Conservation (phyloP, 257 asterid species). For the Penstemon barbatus region DNA sequence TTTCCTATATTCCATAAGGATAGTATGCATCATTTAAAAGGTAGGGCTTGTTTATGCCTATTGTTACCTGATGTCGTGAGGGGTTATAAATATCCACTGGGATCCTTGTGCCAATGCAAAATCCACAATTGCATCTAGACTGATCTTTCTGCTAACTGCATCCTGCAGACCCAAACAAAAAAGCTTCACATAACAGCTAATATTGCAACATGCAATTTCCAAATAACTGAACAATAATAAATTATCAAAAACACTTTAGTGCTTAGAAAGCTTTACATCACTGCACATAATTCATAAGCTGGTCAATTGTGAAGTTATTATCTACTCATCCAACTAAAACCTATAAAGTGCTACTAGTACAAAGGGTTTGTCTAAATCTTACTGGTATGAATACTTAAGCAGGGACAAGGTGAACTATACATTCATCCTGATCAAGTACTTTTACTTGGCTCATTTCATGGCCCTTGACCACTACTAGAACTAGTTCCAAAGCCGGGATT, state of each 20-base stretch:
- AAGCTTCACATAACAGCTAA: neutral
- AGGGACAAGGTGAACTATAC: slow-evolving; percentile 4
- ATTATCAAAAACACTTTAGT: neutral
- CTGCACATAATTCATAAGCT: neutral
- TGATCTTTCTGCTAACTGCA: slow-evolving; percentile 96
- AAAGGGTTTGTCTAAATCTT: neutral
- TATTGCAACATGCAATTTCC: neutral
- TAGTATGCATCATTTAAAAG: too few relatives aligned
- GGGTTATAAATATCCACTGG: slow-evolving; percentile 96
- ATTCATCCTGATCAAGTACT: neutral
- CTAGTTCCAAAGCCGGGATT: neutral
- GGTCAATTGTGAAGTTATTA: neutral
- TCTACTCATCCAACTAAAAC: neutral
- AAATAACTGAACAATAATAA: neutral
- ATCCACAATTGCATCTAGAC: slow-evolving; percentile 86
- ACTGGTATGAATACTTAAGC: neutral
- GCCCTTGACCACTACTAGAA: neutral
- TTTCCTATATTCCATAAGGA: too few relatives aligned
- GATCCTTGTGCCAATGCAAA: slow-evolving; percentile 91
- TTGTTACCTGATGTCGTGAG: slow-evolving; percentile 88
- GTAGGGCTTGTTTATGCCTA: neutral
- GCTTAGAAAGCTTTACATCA: neutral
- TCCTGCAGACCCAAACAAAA: slow-evolving; percentile 50
- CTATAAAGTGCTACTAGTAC: neutral
- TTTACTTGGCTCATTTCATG: neutral